phyloP scores from a whole-genome alignment of 306 rosid genomes.

The Benincasa hispida region DNA sequence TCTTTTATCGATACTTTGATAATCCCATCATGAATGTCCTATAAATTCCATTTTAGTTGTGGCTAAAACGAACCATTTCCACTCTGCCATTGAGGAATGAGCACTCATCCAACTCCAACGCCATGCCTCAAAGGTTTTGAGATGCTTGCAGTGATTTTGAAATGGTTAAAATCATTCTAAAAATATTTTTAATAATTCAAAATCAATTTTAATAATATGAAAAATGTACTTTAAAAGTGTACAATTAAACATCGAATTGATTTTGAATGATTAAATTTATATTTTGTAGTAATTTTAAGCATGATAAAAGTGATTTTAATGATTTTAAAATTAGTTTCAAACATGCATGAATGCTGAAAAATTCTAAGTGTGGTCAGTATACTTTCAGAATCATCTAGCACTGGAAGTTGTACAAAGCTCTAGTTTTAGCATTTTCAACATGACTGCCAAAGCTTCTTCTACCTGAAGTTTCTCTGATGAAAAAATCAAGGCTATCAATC shows the following conservation, averaged over 20 bases:
- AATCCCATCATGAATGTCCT: not conserved
- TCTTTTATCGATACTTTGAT: not conserved
- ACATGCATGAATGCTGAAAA: not conserved
- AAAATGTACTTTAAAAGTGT: no score
- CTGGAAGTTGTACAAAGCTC: not conserved
- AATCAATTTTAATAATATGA: no score
- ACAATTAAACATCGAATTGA: no score
- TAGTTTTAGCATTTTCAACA: not conserved
- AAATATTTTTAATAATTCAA: no score
- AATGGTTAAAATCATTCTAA: no score
- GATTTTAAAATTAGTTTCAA: no score
- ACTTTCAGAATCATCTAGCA: not conserved
- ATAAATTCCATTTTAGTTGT: not conserved
- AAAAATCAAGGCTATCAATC: not conserved
- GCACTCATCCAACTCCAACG: not conserved
- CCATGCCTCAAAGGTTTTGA: no score
- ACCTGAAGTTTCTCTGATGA: not conserved
- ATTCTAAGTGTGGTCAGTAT: not conserved
- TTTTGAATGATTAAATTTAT: no score
- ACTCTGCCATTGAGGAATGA: not conserved
- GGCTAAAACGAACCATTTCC: not conserved
- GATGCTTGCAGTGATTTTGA: no score
- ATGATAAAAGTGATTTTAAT: no score
- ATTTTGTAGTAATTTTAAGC: no score
- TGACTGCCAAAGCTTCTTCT: not conserved